These are phyloP conservation scores for Uromyces viciae-fabae DNA, from an alignment of 1,284 basidiomycete species.

Conservation along the genomic window DNA sequence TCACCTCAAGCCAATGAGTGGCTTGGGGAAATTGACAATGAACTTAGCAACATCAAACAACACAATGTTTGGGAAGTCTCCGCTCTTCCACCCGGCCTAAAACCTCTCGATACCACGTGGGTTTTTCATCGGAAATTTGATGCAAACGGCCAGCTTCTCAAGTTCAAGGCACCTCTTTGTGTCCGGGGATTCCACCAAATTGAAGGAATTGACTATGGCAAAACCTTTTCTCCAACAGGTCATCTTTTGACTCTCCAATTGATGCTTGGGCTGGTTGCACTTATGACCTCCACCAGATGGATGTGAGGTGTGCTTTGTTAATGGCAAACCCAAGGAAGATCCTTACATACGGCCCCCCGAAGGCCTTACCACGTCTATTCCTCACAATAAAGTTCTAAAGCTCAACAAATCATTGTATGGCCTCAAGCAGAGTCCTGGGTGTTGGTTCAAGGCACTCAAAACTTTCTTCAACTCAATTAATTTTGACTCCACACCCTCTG, in stretches of 20 bases:
- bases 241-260: no score
- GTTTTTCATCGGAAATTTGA: conserved; percentile 1
- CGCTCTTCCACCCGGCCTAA: no score
- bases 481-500: background rate
- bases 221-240: conserved; percentile 14
- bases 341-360: background rate
- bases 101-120: no score
- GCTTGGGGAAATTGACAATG: no score
- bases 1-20: no score
- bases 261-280: no score
- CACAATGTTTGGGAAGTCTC: no score
- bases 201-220: background rate
- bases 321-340: no score
- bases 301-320: no score
- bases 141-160: background rate
- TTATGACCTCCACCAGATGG: no score
- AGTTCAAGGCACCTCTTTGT: background rate
- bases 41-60: no score
- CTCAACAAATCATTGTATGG: conserved; percentile 25
- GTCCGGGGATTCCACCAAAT: background rate
- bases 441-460: background rate
- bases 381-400: background rate
- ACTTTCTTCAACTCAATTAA: background rate
- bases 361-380: background rate
- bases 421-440: background rate